Evolutionary conservation across 139 green algal genomes (phyloP).

Genomic region (Axilococcus clingmanii): DNA sequence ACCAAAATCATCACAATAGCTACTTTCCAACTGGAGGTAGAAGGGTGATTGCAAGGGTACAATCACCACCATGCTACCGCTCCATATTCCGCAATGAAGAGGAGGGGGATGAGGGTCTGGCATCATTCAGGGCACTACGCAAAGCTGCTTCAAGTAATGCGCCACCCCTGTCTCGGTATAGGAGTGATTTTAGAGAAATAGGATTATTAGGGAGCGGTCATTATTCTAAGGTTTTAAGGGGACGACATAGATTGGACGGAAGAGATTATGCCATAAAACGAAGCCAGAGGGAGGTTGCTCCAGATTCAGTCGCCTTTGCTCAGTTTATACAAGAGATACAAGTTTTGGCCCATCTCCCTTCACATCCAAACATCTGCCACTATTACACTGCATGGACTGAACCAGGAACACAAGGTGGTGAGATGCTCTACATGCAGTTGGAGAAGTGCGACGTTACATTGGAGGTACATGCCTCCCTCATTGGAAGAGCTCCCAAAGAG

Average conservation of each 20-base stretch:
- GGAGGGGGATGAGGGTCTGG: constrained; percentile 9
- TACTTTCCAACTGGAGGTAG: too few species aligned
- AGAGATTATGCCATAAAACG: constrained; percentile 83
- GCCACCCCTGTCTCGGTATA: constrained; percentile 8
- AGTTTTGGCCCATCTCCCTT: constrained; percentile 54
- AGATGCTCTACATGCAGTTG: constrained; percentile 81
- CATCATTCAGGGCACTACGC: not conserved
- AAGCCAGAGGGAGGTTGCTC: constrained; percentile 33
- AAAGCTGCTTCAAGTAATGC: constrained; percentile 1
- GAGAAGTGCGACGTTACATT: constrained; percentile 60
- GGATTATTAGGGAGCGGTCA: constrained; percentile 55
- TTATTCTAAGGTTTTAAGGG: constrained; percentile 68
- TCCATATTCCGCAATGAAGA: constrained; percentile 16
- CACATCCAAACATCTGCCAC: constrained; percentile 71
- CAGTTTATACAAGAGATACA: constrained; percentile 67
- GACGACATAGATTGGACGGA: constrained; percentile 65
- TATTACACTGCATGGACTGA: constrained; percentile 81
- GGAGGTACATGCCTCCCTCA: constrained; percentile 6
- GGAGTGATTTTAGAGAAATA: constrained; percentile 52
- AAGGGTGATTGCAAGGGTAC: not conserved
- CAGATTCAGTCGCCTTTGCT: constrained; percentile 23
- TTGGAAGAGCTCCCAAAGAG: constrained; percentile 36
- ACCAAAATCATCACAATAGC: too few species aligned
- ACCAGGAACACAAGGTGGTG: constrained; percentile 24
- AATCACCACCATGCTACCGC: constrained; percentile 37